A percentile compares a stretch with the other conserved stretches of the same genome.
Conservation (phyloP, 768 basidiomycete genomes). For the Auricularia heimuer region DNA sequence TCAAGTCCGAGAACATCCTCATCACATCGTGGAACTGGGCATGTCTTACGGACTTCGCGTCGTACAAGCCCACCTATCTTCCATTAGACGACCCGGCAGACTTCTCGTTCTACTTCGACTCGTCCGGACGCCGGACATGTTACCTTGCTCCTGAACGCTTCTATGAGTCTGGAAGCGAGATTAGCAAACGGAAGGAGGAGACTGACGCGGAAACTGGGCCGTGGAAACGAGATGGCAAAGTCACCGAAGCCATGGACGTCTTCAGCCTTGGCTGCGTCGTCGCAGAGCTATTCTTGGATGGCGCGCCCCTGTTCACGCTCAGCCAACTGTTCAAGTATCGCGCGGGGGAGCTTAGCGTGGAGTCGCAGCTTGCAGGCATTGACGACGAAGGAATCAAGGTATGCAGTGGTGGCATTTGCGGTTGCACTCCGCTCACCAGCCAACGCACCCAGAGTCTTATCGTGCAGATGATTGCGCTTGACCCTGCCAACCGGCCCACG, state of each 20-base stretch:
- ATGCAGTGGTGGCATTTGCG: conserved; percentile 22
- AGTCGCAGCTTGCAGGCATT: conserved; percentile 58
- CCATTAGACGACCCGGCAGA: conserved; percentile 95
- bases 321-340: conserved; percentile 93
- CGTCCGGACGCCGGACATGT: conserved; percentile 85
- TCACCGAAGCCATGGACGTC: conserved; percentile 96
- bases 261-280: conserved; percentile 93
- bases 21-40: conserved; percentile 96
- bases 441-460: conserved; percentile 60
- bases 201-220: conserved; percentile 35
- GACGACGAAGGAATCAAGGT: conserved; percentile 79
- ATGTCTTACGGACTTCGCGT: conserved; percentile 90
- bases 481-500: conserved; percentile 65
- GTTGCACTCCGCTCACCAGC: background rate
- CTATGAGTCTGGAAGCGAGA: conserved; percentile 61
- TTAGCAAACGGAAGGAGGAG: conserved; percentile 56
- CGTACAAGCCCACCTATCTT: conserved; percentile 90
- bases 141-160: conserved; percentile 96
- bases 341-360: conserved; percentile 72
- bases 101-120: conserved; percentile 97
- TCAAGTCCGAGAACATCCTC: conserved; percentile 94
- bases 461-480: conserved; percentile 79
- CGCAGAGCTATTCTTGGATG: conserved; percentile 92
- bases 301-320: conserved; percentile 83
- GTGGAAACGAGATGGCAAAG: conserved; percentile 64